A percentile compares a stretch with the other conserved stretches of the same genome.
Evolutionary conservation across 2,329 filamentous ascomycete species (phyloP).

Genomic region (Tolypocladium pustulatum): DNA sequence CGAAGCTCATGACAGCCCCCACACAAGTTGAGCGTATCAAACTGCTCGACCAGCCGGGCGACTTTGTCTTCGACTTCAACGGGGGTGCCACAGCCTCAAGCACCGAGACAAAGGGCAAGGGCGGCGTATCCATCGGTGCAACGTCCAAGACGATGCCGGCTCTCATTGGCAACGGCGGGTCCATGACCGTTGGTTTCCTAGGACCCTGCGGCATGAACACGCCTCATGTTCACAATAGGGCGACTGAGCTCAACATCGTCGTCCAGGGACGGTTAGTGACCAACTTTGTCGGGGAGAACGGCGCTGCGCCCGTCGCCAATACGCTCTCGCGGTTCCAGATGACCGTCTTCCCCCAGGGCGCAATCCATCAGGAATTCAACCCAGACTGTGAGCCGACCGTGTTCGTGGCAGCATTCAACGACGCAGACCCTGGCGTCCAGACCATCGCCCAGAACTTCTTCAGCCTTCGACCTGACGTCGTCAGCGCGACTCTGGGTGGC

Average conservation of each 20-base stretch:
- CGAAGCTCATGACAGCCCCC: conserved; percentile 16
- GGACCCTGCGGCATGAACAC: conserved; percentile 40
- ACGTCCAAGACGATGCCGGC: conserved; percentile 38
- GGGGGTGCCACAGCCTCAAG: conserved; percentile 7
- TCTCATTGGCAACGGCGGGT: conserved; percentile 34
- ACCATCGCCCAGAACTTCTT: conserved; percentile 38
- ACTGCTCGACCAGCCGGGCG: conserved; percentile 21
- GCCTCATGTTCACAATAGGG: conserved; percentile 35
- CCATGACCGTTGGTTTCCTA: conserved; percentile 38
- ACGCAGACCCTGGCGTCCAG: conserved; percentile 33
- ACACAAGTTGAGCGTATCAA: conserved; percentile 20
- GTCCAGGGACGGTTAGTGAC: conserved; percentile 32
- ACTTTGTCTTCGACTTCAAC: conserved; percentile 34
- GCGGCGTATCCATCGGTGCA: conserved; percentile 27
- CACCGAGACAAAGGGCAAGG: conserved; percentile 15
- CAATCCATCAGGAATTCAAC: conserved; percentile 41
- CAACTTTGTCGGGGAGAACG: conserved; percentile 33
- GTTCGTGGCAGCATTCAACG: conserved; percentile 37
- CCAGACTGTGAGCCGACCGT: conserved; percentile 35
- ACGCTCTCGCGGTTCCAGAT: conserved; percentile 29
- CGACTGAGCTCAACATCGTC: conserved; percentile 36
- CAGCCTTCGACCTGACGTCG: conserved; percentile 25
- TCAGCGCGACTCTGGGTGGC: conserved; percentile 26
- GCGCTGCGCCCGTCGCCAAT: conserved; percentile 24
- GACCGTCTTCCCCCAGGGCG: conserved; percentile 38